Conservation (phyloP, 1,139 yeast species). For the Debaryomyces subglobosus region DNA sequence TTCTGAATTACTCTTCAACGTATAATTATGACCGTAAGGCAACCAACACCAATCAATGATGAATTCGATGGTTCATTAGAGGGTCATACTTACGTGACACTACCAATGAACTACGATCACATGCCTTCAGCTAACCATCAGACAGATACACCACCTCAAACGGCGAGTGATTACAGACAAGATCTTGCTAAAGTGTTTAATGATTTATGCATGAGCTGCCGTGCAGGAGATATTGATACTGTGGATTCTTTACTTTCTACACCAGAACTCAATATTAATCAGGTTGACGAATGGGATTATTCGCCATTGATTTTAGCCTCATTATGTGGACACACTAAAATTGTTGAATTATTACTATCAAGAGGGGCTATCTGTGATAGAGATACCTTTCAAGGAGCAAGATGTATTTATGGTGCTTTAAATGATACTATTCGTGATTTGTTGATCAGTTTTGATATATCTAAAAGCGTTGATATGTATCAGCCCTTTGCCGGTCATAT, state of each 20-base stretch:
- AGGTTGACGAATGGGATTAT: constrained; percentile 72
- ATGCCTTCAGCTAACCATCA: constrained; percentile 10
- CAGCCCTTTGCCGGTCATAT: constrained; percentile 79
- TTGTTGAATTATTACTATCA: constrained; percentile 58
- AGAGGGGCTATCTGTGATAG: constrained; percentile 79
- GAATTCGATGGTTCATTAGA: neutral
- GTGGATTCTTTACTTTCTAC: constrained; percentile 59
- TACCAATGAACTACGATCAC: constrained; percentile 11
- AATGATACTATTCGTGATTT: constrained; percentile 65
- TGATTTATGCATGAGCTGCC: constrained; percentile 65
- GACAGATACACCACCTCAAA: neutral
- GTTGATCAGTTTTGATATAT: constrained; percentile 62
- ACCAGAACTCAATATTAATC: constrained; percentile 60
- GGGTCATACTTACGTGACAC: neutral
- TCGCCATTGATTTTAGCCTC: constrained; percentile 75
- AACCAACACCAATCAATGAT: neutral
- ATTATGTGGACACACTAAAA: constrained; percentile 69
- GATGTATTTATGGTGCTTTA: constrained; percentile 79
- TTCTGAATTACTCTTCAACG: neutral
- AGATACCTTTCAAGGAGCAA: constrained; percentile 78
- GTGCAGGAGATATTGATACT: constrained; percentile 66
- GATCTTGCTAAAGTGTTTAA: constrained; percentile 26
- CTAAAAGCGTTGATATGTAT: constrained; percentile 66
- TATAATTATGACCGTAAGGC: neutral
- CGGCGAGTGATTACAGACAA: neutral